These are phyloP conservation scores for Cercospora zeae-maydis DNA, from an alignment of 2,329 filamentous ascomycete genomes.

Conservation along the genomic window DNA sequence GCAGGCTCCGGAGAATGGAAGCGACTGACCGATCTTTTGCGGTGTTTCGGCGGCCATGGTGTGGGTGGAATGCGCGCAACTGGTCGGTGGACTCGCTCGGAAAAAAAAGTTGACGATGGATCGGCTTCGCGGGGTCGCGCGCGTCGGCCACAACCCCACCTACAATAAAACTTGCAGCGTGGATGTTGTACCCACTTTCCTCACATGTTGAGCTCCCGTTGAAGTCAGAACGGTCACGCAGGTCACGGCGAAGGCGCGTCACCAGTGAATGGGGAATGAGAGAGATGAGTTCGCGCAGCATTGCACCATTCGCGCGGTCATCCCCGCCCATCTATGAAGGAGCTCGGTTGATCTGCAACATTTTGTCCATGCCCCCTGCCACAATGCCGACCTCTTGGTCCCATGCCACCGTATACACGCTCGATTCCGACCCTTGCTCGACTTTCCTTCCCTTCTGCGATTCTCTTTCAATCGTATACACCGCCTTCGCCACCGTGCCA, in stretches of 20 bases:
- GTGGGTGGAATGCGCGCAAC: neutral
- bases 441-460: conserved; percentile 59
- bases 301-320: neutral
- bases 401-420: conserved; percentile 88
- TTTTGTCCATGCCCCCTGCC: conserved; percentile 88
- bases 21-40: conserved; percentile 27
- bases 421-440: conserved; percentile 73
- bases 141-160: too few species aligned
- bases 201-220: too few species aligned
- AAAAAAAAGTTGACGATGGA: neutral
- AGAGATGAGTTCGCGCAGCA: neutral
- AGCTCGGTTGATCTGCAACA: conserved; percentile 80
- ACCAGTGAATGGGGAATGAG: too few species aligned
- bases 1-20: neutral
- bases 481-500: conserved; percentile 61
- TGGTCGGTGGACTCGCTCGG: neutral
- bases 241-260: too few species aligned
- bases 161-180: too few species aligned
- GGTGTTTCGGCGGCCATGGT: conserved; percentile 14
- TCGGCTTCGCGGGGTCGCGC: neutral
- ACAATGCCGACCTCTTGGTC: conserved; percentile 83
- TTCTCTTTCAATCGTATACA: conserved; percentile 74
- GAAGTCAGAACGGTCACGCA: neutral
- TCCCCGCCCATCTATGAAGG: neutral
- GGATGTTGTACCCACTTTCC: too few species aligned